Evolutionary conservation across 1,284 basidiomycete genomes (phyloP), one percentile per base, ranked within the genome.

Genomic region (Marasmius sp.): DNA sequence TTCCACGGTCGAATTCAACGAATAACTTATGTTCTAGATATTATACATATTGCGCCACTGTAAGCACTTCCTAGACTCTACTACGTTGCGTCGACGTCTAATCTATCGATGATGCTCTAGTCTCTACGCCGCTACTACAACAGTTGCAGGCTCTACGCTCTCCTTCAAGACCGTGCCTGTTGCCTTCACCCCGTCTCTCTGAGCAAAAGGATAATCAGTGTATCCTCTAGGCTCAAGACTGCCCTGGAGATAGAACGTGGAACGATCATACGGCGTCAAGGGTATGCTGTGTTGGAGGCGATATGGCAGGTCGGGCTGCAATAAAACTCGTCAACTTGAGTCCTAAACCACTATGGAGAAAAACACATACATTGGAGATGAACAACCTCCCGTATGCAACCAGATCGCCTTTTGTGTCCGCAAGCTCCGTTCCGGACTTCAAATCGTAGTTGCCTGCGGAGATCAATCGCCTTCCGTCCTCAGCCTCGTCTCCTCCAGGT

Each of bases 361-460:
- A 14, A 45, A 45, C n/a, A 54, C 61, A 33, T 34, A 62, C 61
- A 38, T 62, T 62, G 6, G 57, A 20, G 18, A 55, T 53, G 27
- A 43, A 62, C 27, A 18, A 45, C 43, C 83, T 70, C 1, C 82
- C 84, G 64, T 84, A 81, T 0, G 77, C 80, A 50, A 84, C 71
- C 27, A 82, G 16, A 62, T 80, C 67, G 4, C 68, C 71, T 22
- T 69, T 68, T 68, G 71, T 49, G 67, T 79, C 73, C 1, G 75
- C 77, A 16, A 56, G 62, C 12, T 70, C 59, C 5, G 79, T 58
- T 0, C 76, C 80, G 0, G 59, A 68, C 53, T 78, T 73, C 1
- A 74, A 66, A 2, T 68, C 72, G 52, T 76, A 77, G 6, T 81
- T 83, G 22, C 84, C 84, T 1, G 81, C 80, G 1, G 73, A 73